These are phyloP conservation scores for Moesziomyces antarcticus DNA, from an alignment of 1,284 basidiomycete species.

Conservation along the genomic window DNA sequence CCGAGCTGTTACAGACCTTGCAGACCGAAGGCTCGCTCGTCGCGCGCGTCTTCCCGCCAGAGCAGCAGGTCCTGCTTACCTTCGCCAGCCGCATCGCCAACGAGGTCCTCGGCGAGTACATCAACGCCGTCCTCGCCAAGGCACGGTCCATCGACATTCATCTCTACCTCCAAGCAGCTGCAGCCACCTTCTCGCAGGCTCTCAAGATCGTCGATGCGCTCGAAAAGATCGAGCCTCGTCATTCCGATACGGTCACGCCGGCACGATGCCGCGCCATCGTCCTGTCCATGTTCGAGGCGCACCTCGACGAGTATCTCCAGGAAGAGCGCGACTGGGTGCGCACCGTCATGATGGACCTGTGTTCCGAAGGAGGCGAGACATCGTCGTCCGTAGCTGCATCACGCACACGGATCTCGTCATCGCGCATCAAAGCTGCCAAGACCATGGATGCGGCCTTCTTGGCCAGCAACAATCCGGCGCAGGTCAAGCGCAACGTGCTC, in stretches of 20 bases:
- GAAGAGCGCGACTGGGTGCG: conserved; percentile 89
- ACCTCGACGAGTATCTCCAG: conserved; percentile 96
- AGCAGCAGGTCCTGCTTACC: conserved; percentile 77
- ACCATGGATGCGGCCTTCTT: conserved; percentile 74
- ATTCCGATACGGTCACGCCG: conserved; percentile 53
- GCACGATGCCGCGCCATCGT: conserved; percentile 79
- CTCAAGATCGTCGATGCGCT: conserved; percentile 81
- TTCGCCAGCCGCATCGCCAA: conserved; percentile 81
- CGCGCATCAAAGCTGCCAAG: conserved; percentile 15
- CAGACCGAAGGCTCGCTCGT: conserved; percentile 81
- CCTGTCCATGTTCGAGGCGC: conserved; percentile 89
- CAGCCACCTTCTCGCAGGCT: conserved; percentile 87
- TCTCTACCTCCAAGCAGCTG: conserved; percentile 83
- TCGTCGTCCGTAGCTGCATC: conserved; percentile 72
- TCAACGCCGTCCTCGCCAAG: conserved; percentile 79
- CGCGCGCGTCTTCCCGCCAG: conserved; percentile 83
- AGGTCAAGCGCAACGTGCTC: conserved; percentile 90
- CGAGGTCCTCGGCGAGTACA: conserved; percentile 82
- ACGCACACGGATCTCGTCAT: conserved; percentile 57
- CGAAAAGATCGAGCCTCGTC: conserved; percentile 58
- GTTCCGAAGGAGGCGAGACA: conserved; percentile 78
- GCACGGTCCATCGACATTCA: conserved; percentile 80
- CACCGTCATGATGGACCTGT: conserved; percentile 78
- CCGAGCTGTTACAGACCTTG: conserved; percentile 75
- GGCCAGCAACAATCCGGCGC: conserved; percentile 85